Conservation (phyloP, 1,284 basidiomycete species). For the Irpex sp. region DNA sequence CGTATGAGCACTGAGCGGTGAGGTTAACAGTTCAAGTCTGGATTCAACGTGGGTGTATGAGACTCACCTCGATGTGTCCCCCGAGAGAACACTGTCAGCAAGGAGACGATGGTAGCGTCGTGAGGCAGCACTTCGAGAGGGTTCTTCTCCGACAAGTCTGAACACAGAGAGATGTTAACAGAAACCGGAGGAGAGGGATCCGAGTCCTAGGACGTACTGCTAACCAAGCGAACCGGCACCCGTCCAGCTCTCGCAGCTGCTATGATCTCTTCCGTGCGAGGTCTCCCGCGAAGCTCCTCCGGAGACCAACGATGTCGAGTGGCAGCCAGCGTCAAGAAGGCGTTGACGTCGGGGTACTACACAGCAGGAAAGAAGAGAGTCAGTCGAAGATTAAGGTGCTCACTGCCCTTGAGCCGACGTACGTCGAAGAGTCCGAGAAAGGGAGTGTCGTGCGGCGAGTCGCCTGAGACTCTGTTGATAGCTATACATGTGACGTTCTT, state of each 20-base stretch:
- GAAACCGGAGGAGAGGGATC: neutral
- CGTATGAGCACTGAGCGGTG: conserved; percentile 46
- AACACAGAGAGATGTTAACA: no score
- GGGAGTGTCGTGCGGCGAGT: conserved; percentile 26
- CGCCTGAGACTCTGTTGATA: conserved; percentile 40
- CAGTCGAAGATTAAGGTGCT: neutral
- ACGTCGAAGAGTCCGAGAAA: conserved; percentile 75
- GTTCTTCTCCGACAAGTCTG: conserved; percentile 81
- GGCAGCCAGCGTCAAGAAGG: conserved; percentile 75
- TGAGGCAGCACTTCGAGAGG: conserved; percentile 60
- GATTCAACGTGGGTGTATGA: no score
- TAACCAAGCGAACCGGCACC: conserved; percentile 70
- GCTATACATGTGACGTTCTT: conserved; percentile 63
- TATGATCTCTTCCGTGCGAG: conserved; percentile 62
- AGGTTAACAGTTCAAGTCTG: neutral
- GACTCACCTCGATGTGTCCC: conserved; percentile 65
- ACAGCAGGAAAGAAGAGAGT: neutral
- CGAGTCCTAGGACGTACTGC: conserved; percentile 43
- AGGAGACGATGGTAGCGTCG: conserved; percentile 57
- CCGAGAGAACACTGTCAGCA: conserved; percentile 62
- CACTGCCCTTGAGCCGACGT: neutral
- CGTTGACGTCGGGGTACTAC: conserved; percentile 79
- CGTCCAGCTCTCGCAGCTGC: conserved; percentile 66
- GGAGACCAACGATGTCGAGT: conserved; percentile 63
- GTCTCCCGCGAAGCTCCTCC: conserved; percentile 55